A percentile compares a stretch with the other conserved stretches of the same genome.
phyloP scores from a whole-genome alignment of 441 rosid genomes.

The Isatis lusitanica region DNA sequence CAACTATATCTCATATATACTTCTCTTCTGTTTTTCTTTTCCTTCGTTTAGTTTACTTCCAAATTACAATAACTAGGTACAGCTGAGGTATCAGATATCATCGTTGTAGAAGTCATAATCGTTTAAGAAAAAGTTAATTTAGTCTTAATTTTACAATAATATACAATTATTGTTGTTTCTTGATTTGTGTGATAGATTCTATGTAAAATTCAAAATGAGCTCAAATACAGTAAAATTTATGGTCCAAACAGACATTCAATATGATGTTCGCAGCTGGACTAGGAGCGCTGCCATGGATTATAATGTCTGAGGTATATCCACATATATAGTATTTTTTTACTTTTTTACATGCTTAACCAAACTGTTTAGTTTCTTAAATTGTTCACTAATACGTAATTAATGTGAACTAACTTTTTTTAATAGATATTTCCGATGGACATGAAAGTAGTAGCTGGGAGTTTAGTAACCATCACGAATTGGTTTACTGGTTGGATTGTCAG shows the following conservation, averaged over 20 bases:
- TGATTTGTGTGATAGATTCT: background rate
- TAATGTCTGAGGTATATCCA: conserved; percentile 63
- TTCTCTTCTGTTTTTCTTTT: too few relatives aligned
- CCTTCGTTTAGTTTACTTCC: too few relatives aligned
- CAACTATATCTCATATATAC: too few relatives aligned
- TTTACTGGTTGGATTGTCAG: conserved; percentile 40
- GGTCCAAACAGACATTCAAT: conserved; percentile 40
- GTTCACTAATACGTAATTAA: background rate
- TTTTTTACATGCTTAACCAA: background rate
- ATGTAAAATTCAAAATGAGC: background rate
- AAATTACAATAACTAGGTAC: too few relatives aligned
- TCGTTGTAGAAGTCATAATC: background rate
- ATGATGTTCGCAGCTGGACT: conserved; percentile 44
- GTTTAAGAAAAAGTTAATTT: too few relatives aligned
- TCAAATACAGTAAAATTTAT: background rate
- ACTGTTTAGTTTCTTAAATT: background rate
- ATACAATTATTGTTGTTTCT: background rate
- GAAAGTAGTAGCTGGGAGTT: conserved; percentile 47
- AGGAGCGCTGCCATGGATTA: conserved; percentile 56
- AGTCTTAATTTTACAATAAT: too few relatives aligned
- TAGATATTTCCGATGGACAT: conserved; percentile 46
- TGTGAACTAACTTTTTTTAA: background rate
- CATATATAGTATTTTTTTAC: background rate
- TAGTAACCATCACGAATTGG: conserved; percentile 44
- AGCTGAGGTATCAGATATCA: too few relatives aligned